These are phyloP conservation scores for Microbotryum silenes-acaulis DNA, from an alignment of 1,284 basidiomycete species.

Conservation along the genomic window DNA sequence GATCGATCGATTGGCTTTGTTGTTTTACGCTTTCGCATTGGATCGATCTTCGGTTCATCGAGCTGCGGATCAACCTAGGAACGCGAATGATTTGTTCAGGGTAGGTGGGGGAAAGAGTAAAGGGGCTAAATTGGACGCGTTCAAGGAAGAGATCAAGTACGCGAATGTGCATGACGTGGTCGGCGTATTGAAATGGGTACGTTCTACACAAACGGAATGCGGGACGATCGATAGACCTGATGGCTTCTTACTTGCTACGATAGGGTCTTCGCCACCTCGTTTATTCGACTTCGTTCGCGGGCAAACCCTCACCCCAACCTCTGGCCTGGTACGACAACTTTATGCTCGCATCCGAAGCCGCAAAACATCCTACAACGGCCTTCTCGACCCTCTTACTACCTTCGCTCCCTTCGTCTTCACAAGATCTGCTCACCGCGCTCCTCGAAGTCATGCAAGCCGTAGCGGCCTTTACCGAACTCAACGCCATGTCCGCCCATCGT, in stretches of 20 bases:
- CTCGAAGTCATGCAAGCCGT: constrained; percentile 16
- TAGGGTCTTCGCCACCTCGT: constrained; percentile 23
- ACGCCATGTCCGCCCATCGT: constrained; percentile 20
- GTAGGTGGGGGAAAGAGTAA: constrained; percentile 13
- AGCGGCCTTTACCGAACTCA: constrained; percentile 14
- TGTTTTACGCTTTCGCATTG: constrained; percentile 20
- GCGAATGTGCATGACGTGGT: constrained; percentile 24
- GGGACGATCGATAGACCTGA: no score
- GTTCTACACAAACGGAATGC: neutral
- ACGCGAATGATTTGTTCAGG: neutral
- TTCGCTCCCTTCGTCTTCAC: constrained; percentile 8
- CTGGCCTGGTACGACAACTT: constrained; percentile 20
- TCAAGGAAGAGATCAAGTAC: constrained; percentile 22
- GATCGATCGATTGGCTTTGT: constrained; percentile 11
- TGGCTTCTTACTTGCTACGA: neutral
- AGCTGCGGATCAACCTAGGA: neutral
- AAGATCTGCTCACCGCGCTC: constrained; percentile 8
- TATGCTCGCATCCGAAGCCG: neutral
- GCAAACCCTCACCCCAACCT: neutral
- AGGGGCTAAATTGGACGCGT: constrained; percentile 18
- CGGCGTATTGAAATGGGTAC: constrained; percentile 28
- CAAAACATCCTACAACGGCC: neutral
- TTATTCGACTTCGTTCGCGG: constrained; percentile 12
- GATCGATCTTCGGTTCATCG: neutral
- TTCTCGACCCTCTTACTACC: constrained; percentile 17